Conservation (phyloP, 257 asterid species). For the Euphrasia confusa region DNA sequence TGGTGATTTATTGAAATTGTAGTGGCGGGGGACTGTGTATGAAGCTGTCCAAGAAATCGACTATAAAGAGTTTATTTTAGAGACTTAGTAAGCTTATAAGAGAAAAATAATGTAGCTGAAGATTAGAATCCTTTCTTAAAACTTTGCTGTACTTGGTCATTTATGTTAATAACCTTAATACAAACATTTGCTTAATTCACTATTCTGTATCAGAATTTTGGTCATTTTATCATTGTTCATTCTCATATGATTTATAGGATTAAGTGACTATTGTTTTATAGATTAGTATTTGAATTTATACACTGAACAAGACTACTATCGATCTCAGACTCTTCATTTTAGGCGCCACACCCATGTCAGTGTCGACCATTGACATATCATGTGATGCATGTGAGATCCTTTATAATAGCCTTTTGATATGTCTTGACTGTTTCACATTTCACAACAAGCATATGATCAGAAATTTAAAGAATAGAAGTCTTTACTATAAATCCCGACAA, state of each 20-base stretch:
- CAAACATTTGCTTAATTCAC: conserved; percentile 3
- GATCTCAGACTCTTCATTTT: background rate
- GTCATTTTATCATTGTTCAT: background rate
- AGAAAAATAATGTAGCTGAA: conserved; percentile 11
- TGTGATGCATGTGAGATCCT: too few species aligned
- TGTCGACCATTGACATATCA: too few species aligned
- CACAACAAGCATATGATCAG: background rate
- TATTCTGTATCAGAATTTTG: background rate
- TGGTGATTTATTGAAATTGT: conserved; percentile 12
- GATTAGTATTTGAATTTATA: background rate
- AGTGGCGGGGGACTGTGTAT: conserved; percentile 11
- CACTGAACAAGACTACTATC: background rate
- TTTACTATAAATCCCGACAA: background rate
- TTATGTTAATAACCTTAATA: conserved; percentile 12
- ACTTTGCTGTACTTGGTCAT: conserved; percentile 5
- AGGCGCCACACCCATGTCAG: too few species aligned
- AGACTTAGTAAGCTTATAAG: background rate
- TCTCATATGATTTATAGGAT: background rate
- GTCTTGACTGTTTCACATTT: background rate
- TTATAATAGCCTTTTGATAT: background rate
- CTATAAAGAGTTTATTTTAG: conserved; percentile 9
- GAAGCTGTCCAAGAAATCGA: conserved; percentile 14
- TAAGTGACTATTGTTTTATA: background rate
- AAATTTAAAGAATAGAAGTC: background rate
- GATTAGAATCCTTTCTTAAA: background rate